Evolutionary conservation across 2,329 filamentous ascomycete genomes (phyloP), one percentile per base, ranked within the genome.

Genomic region (Talaromyces islandicus): DNA sequence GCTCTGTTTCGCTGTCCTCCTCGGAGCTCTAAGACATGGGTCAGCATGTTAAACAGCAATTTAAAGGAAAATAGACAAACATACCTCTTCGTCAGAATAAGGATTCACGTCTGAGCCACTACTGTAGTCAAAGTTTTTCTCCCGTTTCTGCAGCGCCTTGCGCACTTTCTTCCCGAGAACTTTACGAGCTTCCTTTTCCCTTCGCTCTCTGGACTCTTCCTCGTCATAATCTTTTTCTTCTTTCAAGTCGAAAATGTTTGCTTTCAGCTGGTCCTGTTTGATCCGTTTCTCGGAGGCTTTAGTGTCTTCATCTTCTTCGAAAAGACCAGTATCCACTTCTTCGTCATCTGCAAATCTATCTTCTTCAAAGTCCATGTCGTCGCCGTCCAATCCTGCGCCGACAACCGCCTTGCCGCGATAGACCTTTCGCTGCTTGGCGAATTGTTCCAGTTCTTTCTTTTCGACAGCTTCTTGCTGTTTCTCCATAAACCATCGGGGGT

Each of bases 331-430:
- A 59, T 86, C 83, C 24, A 89, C 85, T 71, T 95, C 91, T 69
- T 96, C 91, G 68, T 95, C 91, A 68, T 96, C 90, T 66, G 92
- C 90, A 70, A 97, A 97, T 67, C 85, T 80, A 67, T 88, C 86
- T 65, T 88, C 84, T 64, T 88, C 85, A 66, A 86, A 88, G 68
- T 89, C 86, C 66, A 89, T 82, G 65, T 87, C 85, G 61, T 87
- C 84, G 3, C 79, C 83, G 69, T 88, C 86, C 35, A 83, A 78
- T 54, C 82, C 81, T 70, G 77, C 76, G 27, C 77, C 73, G 25
- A 74, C 72, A 27, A 75, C 77, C 52, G 77, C 74, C 61, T 77
- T 78, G 30, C 77, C 77, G 19, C 76, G 74, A 56, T 74, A 79
- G 5, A 81, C 67, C 73, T 75, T 80, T 48, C 75, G 75, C 59